Percentiles rank a stretch among this genome's conserved stretches.
phyloP scores from a whole-genome alignment of 352 stramenopile species.

The Globisporangium perplexum region DNA sequence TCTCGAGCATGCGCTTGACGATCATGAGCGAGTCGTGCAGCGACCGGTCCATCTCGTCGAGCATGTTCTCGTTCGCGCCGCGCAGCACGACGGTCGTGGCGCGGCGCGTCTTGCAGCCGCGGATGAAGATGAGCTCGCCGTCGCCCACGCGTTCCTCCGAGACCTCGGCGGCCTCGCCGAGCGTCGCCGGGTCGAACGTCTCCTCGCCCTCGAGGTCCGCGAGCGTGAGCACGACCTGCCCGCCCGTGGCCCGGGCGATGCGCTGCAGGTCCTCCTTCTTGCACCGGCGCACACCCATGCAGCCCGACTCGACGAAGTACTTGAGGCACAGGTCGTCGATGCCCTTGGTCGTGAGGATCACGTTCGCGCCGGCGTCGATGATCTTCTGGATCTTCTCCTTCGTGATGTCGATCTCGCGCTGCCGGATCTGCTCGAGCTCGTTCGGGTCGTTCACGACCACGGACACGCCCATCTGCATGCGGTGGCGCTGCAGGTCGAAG shows the following conservation, averaged over 20 bases:
- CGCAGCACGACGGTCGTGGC: constrained; percentile 97
- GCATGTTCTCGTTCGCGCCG: constrained; percentile 99
- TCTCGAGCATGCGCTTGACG: constrained; percentile 99
- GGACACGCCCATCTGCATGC: constrained; percentile 96
- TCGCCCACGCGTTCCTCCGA: constrained; percentile 97
- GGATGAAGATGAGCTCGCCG: constrained; percentile 99
- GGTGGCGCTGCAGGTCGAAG: constrained; percentile 98
- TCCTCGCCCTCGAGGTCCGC: constrained; percentile 98
- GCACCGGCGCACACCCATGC: constrained; percentile 95
- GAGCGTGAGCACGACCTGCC: constrained; percentile 95
- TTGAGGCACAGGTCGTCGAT: constrained; percentile 99
- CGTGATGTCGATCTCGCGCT: constrained; percentile 99
- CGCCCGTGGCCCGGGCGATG: constrained; percentile 98
- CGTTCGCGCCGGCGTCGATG: constrained; percentile 96
- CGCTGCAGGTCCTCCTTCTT: constrained; percentile 98
- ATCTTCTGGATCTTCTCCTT: constrained; percentile 99
- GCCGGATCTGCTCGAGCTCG: constrained; percentile 97
- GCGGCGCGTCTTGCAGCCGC: constrained; percentile 92
- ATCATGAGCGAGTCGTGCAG: constrained; percentile 99
- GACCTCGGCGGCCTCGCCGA: constrained; percentile 93
- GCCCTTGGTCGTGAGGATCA: constrained; percentile 99
- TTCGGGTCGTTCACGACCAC: constrained; percentile 92
- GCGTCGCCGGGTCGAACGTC: constrained; percentile 91
- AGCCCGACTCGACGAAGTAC: constrained; percentile 99
- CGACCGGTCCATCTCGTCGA: constrained; percentile 99